Base-by-base conservation (phyloP, 176 grass and related monocot genomes). In the Musa itinerans region DNA sequence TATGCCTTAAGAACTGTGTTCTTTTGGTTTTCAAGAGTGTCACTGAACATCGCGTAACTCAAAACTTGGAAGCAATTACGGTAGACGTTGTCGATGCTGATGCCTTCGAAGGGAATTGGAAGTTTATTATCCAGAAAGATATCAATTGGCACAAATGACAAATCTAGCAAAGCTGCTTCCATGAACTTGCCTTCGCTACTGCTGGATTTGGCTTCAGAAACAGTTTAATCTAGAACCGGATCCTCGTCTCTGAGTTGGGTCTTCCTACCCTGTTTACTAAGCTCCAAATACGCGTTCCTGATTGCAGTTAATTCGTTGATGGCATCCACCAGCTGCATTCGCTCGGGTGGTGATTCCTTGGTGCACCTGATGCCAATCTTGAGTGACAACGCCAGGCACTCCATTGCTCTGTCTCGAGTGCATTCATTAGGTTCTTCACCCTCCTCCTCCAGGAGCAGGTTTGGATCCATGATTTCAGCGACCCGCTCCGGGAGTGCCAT, bases 401-500 rank as follows among this genome's bases (percentile, higher is more conserved):
- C 66, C 15, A 69, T 12, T n/a, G 1, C 27, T 49, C 16, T 48
- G 4, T 69, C 17, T 16, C 22, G 24, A 34, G 6, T 68, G 9
- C 25, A 29, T 25, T 4, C 21, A 29, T 22, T 25, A 50, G 69
- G 2, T 72, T 53, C 23, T 64, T 7, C 20, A 53, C 21, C 50
- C 34, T 85, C 59, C 48, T 56, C 73, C 76, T 3, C 25, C 19
- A 52, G 66, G 3, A 68, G 51, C 26, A 89, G 27, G 14, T 72
- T 68, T 10, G 27, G 16, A 54, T 90, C 84, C 52, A 84, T 34
- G 9, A 79, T 84, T 34, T 75, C 78, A n/a, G 74, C 48, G 16
- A 78, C 43, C 43, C 68, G 51, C 7, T 75, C 61, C 16, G 82
- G 74, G 69, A 77, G 77, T 29, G 68, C 20, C 81, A 79, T 72